phyloP scores from a whole-genome alignment of 306 rosid genomes.

The Castanea sativa region DNA sequence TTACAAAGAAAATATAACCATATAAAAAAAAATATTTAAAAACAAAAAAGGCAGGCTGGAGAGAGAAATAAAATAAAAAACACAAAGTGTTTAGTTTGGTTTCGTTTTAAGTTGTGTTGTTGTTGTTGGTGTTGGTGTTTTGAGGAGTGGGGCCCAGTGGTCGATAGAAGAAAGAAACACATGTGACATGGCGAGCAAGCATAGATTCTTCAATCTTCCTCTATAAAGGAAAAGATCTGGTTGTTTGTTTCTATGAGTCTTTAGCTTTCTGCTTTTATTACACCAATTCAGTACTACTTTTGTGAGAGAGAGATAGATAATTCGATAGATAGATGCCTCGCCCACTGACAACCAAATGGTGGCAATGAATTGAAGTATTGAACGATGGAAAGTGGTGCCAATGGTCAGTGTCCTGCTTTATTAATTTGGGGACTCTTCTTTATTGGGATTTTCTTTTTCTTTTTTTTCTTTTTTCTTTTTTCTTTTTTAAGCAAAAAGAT shows the following conservation, averaged over 20 bases:
- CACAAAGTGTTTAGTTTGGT: background rate
- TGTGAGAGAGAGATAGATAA: constrained; percentile 5
- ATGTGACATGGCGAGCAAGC: constrained; percentile 41
- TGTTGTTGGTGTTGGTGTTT: constrained; percentile 3
- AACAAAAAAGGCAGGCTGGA: background rate
- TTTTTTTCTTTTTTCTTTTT: too few species aligned
- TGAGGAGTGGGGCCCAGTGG: constrained; percentile 23
- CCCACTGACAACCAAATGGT: constrained; percentile 48
- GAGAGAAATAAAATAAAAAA: background rate
- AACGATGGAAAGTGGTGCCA: background rate
- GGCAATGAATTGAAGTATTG: background rate
- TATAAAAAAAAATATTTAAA: background rate
- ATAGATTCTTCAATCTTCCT: constrained; percentile 43
- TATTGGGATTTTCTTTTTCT: too few species aligned
- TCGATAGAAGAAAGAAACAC: too few species aligned
- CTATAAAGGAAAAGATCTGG: background rate
- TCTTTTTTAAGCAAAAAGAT: background rate
- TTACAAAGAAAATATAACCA: background rate
- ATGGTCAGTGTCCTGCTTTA: constrained; percentile 43
- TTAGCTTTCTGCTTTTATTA: background rate
- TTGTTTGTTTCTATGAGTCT: background rate
- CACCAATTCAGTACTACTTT: constrained; percentile 23
- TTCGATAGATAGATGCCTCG: constrained; percentile 50
- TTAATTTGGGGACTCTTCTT: background rate
- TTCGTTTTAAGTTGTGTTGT: background rate